Evolutionary conservation across 768 basidiomycete species (phyloP).

Genomic region (Suillus subaureus): DNA sequence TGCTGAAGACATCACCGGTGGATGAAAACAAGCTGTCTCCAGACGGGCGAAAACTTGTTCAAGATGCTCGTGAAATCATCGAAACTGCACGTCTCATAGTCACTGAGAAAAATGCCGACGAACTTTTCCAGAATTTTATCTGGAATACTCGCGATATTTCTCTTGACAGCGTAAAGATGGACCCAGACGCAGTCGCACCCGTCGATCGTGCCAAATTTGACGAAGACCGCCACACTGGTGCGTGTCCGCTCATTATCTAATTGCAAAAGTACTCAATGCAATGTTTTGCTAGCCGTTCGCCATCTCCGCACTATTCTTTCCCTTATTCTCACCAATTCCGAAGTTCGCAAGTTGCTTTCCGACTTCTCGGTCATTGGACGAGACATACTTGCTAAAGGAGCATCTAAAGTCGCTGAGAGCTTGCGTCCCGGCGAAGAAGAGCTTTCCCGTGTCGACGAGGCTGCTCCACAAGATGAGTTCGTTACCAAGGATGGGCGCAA

Average conservation of each 20-base stretch:
- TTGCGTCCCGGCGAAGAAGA: slow-evolving; percentile 67
- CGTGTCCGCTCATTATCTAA: slow-evolving; percentile 12
- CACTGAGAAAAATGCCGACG: slow-evolving; percentile 84
- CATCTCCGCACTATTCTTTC: slow-evolving; percentile 88
- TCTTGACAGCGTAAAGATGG: slow-evolving; percentile 41
- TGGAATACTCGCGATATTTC: slow-evolving; percentile 70
- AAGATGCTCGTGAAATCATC: slow-evolving; percentile 80
- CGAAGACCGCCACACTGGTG: slow-evolving; percentile 67
- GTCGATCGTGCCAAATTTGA: slow-evolving; percentile 56
- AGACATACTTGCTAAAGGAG: slow-evolving; percentile 78
- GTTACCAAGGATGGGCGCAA: slow-evolving; percentile 46
- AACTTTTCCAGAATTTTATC: slow-evolving; percentile 89
- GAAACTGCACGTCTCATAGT: slow-evolving; percentile 73
- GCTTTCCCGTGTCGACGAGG: slow-evolving; percentile 66
- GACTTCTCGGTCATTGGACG: slow-evolving; percentile 80
- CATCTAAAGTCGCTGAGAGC: slow-evolving; percentile 66
- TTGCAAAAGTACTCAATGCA: slow-evolving; percentile 12
- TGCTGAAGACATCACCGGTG: slow-evolving; percentile 61
- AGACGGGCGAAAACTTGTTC: slow-evolving; percentile 75
- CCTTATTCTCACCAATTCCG: slow-evolving; percentile 90
- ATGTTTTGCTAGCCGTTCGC: slow-evolving; percentile 58
- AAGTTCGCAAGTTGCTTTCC: slow-evolving; percentile 85
- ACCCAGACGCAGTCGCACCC: slow-evolving; percentile 43
- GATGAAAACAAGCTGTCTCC: slow-evolving; percentile 67
- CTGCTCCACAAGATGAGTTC: slow-evolving; percentile 71